These are phyloP conservation scores for Cryptococcus sp. DNA, from an alignment of 1,284 basidiomycete species.

Conservation along the genomic window DNA sequence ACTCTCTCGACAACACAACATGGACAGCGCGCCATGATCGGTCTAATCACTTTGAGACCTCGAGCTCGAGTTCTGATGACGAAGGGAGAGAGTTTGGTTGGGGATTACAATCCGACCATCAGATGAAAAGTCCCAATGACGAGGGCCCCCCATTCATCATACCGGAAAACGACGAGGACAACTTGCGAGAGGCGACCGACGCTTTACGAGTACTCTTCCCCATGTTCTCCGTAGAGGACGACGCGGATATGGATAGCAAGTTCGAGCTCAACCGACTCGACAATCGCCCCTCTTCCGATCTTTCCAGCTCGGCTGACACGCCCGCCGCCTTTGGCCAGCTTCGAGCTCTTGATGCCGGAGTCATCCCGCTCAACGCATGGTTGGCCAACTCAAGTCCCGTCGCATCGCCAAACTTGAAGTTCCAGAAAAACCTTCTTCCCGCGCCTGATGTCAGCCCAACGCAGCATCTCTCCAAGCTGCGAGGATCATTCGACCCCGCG, in stretches of 20 bases:
- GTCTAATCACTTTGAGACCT: conserved; percentile 31
- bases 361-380: conserved; percentile 38
- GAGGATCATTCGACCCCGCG: conserved; percentile 32
- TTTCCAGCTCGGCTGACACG: conserved; percentile 30
- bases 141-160: conserved; percentile 30
- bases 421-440: conserved; percentile 15
- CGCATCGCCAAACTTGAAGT: conserved; percentile 34
- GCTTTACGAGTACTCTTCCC: conserved; percentile 47
- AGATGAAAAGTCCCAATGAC: conserved; percentile 30
- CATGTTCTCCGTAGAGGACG: conserved; percentile 27
- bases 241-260: conserved; percentile 16
- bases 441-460: conserved; percentile 37
- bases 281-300: conserved; percentile 30
- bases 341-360: conserved; percentile 29
- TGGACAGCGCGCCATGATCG: conserved; percentile 41
- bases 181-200: conserved; percentile 46
- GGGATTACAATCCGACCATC: conserved; percentile 37
- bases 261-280: conserved; percentile 38
- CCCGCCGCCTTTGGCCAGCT: conserved; percentile 33
- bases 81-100: conserved; percentile 44
- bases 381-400: conserved; percentile 36
- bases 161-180: conserved; percentile 39
- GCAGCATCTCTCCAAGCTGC: conserved; percentile 33
- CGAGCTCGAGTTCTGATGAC: conserved; percentile 46
- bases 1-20: conserved; percentile 50